Conservation (phyloP, 495 filamentous ascomycete genomes). For the Jackrogersella minutella region DNA sequence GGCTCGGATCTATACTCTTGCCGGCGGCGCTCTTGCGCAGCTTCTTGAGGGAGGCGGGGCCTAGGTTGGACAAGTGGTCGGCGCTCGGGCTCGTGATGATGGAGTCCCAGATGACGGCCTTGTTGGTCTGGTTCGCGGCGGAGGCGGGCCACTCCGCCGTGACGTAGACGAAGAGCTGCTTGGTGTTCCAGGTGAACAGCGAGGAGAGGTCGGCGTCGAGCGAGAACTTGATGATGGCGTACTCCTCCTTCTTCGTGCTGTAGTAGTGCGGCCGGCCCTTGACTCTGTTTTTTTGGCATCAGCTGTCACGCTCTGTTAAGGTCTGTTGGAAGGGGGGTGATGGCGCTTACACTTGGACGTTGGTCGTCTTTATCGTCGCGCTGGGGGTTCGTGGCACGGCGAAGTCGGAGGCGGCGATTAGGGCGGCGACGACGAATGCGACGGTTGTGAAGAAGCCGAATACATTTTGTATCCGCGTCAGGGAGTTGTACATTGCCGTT, state of each 20-base stretch:
- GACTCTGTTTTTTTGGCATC: constrained; percentile 61
- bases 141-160: constrained; percentile 80
- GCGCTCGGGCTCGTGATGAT: constrained; percentile 80
- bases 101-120: constrained; percentile 92
- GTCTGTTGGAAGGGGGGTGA: background rate
- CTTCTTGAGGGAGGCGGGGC: constrained; percentile 60
- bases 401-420: constrained; percentile 81
- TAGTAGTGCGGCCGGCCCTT: constrained; percentile 94
- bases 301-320: constrained; percentile 8
- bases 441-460: constrained; percentile 99
- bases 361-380: constrained; percentile 71
- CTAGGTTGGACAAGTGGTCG: constrained; percentile 63
- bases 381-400: constrained; percentile 72
- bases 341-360: constrained; percentile 82
- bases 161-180: constrained; percentile 96
- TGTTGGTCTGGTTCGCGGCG: constrained; percentile 59
- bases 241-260: constrained; percentile 89
- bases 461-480: constrained; percentile 86
- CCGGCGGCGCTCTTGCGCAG: constrained; percentile 59
- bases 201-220: constrained; percentile 84
- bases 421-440: constrained; percentile 76
- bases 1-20: constrained; percentile 59
- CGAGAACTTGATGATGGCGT: constrained; percentile 92
- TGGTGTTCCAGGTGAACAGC: constrained; percentile 99
- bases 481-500: constrained; percentile 81